phyloP scores from a whole-genome alignment of 1,284 basidiomycete genomes.

The Neolentinus lepideus region DNA sequence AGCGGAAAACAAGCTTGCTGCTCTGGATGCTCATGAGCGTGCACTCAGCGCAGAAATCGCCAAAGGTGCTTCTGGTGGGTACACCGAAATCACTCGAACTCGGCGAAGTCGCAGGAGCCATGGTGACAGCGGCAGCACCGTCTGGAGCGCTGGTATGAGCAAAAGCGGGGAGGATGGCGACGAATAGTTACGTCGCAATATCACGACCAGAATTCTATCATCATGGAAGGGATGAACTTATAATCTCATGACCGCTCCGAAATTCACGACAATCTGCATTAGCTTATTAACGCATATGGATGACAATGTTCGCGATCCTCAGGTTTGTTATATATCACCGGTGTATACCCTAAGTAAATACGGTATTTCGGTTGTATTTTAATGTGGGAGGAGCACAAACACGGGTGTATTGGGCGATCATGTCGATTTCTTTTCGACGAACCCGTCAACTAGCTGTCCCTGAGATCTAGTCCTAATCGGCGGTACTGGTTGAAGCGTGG shows the following conservation, averaged over 20 bases:
- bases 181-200: conserved; percentile 12
- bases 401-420: background rate
- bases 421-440: no score
- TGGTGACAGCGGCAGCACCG: conserved; percentile 63
- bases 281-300: background rate
- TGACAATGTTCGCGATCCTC: background rate
- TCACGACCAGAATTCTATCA: background rate
- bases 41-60: conserved; percentile 67
- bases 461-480: no score
- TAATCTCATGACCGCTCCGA: background rate
- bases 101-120: conserved; percentile 45
- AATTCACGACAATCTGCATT: background rate
- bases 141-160: conserved; percentile 79
- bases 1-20: conserved; percentile 65
- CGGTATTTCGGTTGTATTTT: background rate
- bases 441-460: no score
- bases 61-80: conserved; percentile 63
- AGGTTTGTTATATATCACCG: background rate
- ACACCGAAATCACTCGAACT: conserved; percentile 67
- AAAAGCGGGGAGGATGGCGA: conserved; percentile 40
- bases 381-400: background rate
- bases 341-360: conserved; percentile 3
- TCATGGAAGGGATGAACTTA: background rate
- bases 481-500: no score
- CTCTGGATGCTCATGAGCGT: conserved; percentile 69